phyloP scores from a whole-genome alignment of 352 stramenopile genomes.

The Phytopythium cucurbitacearum region DNA sequence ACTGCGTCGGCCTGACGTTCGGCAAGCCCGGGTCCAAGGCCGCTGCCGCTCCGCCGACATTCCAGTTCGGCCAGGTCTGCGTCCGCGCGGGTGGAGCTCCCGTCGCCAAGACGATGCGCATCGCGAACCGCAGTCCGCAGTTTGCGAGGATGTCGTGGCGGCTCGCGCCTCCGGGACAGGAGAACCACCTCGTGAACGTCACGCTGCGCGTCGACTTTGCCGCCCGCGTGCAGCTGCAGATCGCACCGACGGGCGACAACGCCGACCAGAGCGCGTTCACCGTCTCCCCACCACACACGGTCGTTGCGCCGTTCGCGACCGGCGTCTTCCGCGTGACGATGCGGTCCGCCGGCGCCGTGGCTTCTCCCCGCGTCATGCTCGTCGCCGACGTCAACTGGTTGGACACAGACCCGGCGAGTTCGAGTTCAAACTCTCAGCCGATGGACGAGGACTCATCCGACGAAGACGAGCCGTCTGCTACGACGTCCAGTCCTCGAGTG shows the following conservation, averaged over 20 bases:
- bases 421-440: background rate
- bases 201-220: constrained; percentile 52
- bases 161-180: constrained; percentile 35
- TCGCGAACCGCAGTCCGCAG: constrained; percentile 69
- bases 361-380: constrained; percentile 33
- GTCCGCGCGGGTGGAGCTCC: constrained; percentile 18
- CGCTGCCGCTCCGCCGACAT: constrained; percentile 24
- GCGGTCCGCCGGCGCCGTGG: constrained; percentile 13
- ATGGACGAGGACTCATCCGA: background rate
- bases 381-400: constrained; percentile 66
- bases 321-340: constrained; percentile 56
- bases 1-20: constrained; percentile 62
- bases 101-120: constrained; percentile 44
- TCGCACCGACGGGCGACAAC: constrained; percentile 29
- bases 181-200: constrained; percentile 54
- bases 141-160: constrained; percentile 54
- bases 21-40: constrained; percentile 8
- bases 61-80: constrained; percentile 47
- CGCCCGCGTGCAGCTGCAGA: constrained; percentile 35
- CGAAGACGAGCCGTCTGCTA: background rate
- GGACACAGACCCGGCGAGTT: constrained; percentile 7
- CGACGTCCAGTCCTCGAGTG: constrained; percentile 4
- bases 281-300: background rate
- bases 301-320: constrained; percentile 29
- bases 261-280: constrained; percentile 8